Conservation (phyloP, 352 stramenopile species). For the Phytophthora cactorum region DNA sequence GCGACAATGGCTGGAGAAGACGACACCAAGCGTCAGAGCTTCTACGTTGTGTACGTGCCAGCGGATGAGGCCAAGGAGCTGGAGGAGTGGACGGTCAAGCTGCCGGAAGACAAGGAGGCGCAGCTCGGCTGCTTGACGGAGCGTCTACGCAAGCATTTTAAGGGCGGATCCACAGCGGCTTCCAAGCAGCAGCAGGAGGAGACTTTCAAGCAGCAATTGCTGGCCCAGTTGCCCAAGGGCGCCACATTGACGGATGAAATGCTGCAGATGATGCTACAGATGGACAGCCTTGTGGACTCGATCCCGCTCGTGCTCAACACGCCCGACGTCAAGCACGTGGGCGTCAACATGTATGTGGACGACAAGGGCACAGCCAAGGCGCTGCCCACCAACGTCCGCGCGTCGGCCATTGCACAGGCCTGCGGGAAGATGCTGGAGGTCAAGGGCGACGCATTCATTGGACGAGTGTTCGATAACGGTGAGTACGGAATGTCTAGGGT, state of each 20-base stretch:
- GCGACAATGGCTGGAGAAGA: constrained; percentile 62
- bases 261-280: constrained; percentile 89
- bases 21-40: constrained; percentile 56
- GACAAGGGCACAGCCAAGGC: constrained; percentile 90
- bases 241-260: constrained; percentile 72
- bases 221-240: constrained; percentile 74
- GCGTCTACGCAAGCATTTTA: constrained; percentile 80
- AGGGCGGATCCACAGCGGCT: constrained; percentile 40
- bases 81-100: constrained; percentile 75
- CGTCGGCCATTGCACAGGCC: constrained; percentile 80
- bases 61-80: constrained; percentile 56
- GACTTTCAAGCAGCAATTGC: constrained; percentile 84
- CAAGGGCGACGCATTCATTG: constrained; percentile 88
- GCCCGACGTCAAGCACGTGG: constrained; percentile 67
- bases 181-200: constrained; percentile 63
- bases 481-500: background rate
- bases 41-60: constrained; percentile 79
- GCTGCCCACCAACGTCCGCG: constrained; percentile 76
- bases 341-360: constrained; percentile 92
- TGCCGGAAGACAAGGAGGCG: constrained; percentile 78
- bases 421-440: constrained; percentile 88
- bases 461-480: constrained; percentile 90
- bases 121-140: constrained; percentile 88
- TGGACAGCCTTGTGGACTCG: constrained; percentile 90
- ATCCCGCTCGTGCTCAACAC: constrained; percentile 89